Evolutionary conservation across 352 stramenopile genomes (phyloP).

Genomic region (Globisporangium paddicum): DNA sequence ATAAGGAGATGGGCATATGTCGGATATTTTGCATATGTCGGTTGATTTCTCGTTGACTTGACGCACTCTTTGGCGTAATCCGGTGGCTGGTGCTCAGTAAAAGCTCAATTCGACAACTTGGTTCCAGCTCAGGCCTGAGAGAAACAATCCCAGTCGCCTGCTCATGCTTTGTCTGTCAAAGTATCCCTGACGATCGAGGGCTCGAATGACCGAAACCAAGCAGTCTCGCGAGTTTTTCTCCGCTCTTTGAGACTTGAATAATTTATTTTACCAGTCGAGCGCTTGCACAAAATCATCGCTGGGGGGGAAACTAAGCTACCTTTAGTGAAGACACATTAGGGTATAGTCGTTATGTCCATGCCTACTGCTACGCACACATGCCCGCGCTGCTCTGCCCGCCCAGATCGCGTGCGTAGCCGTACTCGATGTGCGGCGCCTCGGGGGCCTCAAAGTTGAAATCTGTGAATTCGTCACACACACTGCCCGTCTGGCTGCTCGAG

Average conservation of each 20-base stretch:
- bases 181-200: not conserved
- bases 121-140: too few relatives aligned
- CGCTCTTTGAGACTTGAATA: too few relatives aligned
- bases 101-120: too few relatives aligned
- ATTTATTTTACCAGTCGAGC: not conserved
- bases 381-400: conserved; percentile 1
- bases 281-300: not conserved
- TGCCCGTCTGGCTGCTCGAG: conserved; percentile 11
- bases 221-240: too few relatives aligned
- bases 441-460: conserved; percentile 85
- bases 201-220: not conserved
- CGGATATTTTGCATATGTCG: not conserved
- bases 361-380: conserved; percentile 15
- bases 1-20: not conserved
- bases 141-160: too few relatives aligned
- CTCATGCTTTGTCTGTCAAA: too few relatives aligned
- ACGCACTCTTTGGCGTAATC: not conserved
- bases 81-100: too few relatives aligned
- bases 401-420: conserved; percentile 45
- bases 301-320: too few relatives aligned
- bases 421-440: conserved; percentile 41
- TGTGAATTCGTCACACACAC: conserved; percentile 67
- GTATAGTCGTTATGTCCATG: too few relatives aligned
- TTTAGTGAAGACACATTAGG: too few relatives aligned
- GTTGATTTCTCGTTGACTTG: too few relatives aligned